Conservation (phyloP, 768 basidiomycete species). For the Lenzites betulinus region DNA sequence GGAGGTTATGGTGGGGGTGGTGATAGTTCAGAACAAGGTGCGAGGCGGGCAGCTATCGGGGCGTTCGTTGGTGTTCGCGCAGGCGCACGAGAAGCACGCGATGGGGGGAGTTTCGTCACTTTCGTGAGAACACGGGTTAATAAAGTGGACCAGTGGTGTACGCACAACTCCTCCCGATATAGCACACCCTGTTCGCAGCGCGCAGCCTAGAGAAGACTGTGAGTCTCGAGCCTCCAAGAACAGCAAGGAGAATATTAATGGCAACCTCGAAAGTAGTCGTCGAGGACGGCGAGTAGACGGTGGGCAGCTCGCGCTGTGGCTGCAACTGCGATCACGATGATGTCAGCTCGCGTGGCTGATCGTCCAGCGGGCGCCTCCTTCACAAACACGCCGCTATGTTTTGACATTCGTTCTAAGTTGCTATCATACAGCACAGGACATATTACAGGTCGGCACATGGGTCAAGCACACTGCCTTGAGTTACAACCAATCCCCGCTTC, state of each 20-base stretch:
- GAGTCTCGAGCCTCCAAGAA: too few species aligned
- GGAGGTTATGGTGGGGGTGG: too few species aligned
- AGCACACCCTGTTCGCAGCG: not conserved
- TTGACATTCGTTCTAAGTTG: not conserved
- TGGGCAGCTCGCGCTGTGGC: too few species aligned
- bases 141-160: not conserved
- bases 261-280: too few species aligned
- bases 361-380: too few species aligned
- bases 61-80: not conserved
- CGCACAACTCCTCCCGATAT: not conserved
- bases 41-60: conserved; percentile 7
- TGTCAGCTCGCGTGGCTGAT: conserved; percentile 1
- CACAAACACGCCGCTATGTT: not conserved
- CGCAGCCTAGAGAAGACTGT: too few species aligned
- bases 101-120: conserved; percentile 3
- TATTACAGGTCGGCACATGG: not conserved
- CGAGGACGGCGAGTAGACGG: too few species aligned
- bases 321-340: not conserved
- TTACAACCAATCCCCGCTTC: not conserved
- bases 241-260: too few species aligned
- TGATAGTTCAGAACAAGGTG: conserved; percentile 9
- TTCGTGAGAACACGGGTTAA: conserved; percentile 16
- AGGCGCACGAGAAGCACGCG: conserved; percentile 15
- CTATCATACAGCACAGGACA: not conserved
- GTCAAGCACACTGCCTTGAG: not conserved